Evolutionary conservation across 352 stramenopile genomes (phyloP).

Genomic region (Thalassiosira delicatula): DNA sequence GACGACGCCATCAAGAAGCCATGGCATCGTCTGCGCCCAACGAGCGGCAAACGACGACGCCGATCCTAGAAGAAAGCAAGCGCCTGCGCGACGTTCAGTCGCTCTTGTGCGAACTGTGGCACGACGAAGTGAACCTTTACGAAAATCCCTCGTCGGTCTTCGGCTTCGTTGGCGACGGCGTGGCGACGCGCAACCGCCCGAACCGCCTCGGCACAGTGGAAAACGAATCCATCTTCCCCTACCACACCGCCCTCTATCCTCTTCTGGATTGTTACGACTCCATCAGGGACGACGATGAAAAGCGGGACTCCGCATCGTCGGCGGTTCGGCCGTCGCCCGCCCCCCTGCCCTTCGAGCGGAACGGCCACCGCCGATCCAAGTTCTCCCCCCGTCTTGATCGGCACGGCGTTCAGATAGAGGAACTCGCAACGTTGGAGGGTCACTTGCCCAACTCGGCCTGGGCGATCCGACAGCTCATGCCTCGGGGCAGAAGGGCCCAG

Average conservation of each 20-base stretch:
- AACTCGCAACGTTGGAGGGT: constrained; percentile 40
- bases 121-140: constrained; percentile 43
- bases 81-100: constrained; percentile 37
- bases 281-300: constrained; percentile 34
- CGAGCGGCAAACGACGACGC: too few species aligned
- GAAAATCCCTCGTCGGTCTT: constrained; percentile 28
- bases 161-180: background rate
- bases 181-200: constrained; percentile 50
- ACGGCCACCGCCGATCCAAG: constrained; percentile 47
- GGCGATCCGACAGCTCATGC: constrained; percentile 56
- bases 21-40: too few species aligned
- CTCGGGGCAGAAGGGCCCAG: constrained; percentile 29
- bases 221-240: constrained; percentile 63
- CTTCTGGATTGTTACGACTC: constrained; percentile 69
- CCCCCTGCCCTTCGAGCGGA: constrained; percentile 27
- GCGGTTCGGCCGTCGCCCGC: constrained; percentile 42
- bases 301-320: too few species aligned
- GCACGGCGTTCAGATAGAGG: constrained; percentile 41
- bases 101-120: constrained; percentile 41
- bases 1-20: too few species aligned
- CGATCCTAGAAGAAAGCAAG: constrained; percentile 47
- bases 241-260: constrained; percentile 62
- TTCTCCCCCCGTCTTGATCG: constrained; percentile 41
- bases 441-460: constrained; percentile 62
- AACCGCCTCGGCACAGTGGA: constrained; percentile 50